Evolutionary conservation across 2,329 filamentous ascomycete genomes (phyloP), one percentile per base, ranked within the genome.

Genomic region (Aspergillus quadrilineatus): DNA sequence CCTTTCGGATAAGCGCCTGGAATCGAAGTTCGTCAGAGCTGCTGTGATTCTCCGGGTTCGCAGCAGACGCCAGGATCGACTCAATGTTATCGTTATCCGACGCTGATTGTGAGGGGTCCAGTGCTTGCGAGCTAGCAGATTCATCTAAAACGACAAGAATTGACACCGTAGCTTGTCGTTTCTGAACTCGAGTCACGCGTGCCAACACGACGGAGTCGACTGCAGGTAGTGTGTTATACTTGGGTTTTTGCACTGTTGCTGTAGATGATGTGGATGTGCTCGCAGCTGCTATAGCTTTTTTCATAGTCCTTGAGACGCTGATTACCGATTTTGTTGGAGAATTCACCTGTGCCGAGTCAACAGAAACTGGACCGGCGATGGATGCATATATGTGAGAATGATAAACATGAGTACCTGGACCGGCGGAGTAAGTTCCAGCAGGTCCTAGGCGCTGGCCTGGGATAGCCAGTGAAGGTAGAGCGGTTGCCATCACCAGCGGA

Each of bases 381-480:
- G 92, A 96, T 58, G 92, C 87, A 73, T 89, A 89, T 64, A 97
- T 84, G 57, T 87, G 83, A 60, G 85, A 81, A 61, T 88, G 81
- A 75, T 90, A 83, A 63, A 96, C 80, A 73, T 97, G 91, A 0
- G 92, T 96, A 63, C 93, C 94, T 9, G 89, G 80, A 12, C 93
- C 93, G 29, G 91, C 83, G 41, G 82, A 76, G 74, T 88, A 92
- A 63, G 85, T 83, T 54, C 82, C 79, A 15, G 81, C 75, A 15
- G 87, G 77, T 30, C 89, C 92, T 41, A 99, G 84, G 45, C 86
- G 77, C 71, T 94, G 89, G 70, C 94, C 94, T 9, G 94, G 94
- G 47, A 95, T 82, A 53, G 88, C 89, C 64, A 91, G 58, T 26
- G 66, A 58, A n/a, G 76, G 74, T 28, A 77, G 59, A 3, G 70